Percentiles rank a stretch among this genome's conserved stretches.
Evolutionary conservation across 2,329 filamentous ascomycete genomes (phyloP).

Genomic region (Mycogone perniciosa): DNA sequence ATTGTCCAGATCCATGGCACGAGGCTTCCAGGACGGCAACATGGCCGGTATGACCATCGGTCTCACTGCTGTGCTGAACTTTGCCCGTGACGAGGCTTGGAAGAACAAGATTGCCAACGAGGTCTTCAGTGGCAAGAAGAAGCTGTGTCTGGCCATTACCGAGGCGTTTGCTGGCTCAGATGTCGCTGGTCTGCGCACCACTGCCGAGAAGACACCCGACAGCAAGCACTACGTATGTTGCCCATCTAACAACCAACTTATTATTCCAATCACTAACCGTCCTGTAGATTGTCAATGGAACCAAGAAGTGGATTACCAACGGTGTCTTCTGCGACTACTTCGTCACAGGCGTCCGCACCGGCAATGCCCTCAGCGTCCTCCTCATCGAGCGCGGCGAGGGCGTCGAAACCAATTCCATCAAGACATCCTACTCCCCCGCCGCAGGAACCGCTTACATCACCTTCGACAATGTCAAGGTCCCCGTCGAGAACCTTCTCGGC

Average conservation of each 20-base stretch:
- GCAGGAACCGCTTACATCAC: conserved; percentile 76
- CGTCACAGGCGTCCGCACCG: conserved; percentile 71
- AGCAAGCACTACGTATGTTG: conserved; percentile 62
- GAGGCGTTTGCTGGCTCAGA: conserved; percentile 80
- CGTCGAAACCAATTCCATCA: conserved; percentile 70
- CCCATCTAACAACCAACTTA: too few species aligned
- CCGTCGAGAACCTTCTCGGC: conserved; percentile 69
- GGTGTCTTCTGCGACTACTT: conserved; percentile 79
- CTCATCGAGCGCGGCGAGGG: conserved; percentile 68
- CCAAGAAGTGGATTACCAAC: conserved; percentile 84
- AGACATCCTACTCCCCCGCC: conserved; percentile 72
- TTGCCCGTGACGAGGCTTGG: conserved; percentile 60
- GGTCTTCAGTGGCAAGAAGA: conserved; percentile 74
- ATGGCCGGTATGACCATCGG: conserved; percentile 82
- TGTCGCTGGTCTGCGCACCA: conserved; percentile 73
- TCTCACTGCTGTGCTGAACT: conserved; percentile 74
- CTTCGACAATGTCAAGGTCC: conserved; percentile 82
- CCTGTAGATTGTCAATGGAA: conserved; percentile 55
- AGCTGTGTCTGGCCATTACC: conserved; percentile 81
- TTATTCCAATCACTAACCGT: conserved; percentile 6
- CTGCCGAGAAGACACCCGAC: conserved; percentile 67
- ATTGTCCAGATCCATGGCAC: conserved; percentile 60
- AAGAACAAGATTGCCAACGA: conserved; percentile 64
- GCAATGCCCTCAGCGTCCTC: conserved; percentile 71
- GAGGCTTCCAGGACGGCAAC: conserved; percentile 82